phyloP scores from a whole-genome alignment of 2,329 filamentous ascomycete genomes.

The Xylaria sp. region DNA sequence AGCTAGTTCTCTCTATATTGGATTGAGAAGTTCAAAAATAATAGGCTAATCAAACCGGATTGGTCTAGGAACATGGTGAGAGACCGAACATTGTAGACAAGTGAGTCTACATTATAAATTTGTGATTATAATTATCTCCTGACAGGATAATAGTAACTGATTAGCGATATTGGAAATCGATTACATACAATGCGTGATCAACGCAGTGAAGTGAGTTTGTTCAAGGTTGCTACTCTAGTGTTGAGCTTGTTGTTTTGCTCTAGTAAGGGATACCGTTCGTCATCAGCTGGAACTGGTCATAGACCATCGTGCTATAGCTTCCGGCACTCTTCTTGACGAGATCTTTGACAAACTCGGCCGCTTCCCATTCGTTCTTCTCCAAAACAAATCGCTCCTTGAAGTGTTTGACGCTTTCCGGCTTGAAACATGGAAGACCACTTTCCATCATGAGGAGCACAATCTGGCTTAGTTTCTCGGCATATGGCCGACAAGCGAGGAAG shows the following conservation, averaged over 20 bases:
- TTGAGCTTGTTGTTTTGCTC: background rate
- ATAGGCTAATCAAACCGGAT: background rate
- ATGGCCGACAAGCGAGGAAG: conserved; percentile 86
- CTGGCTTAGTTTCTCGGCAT: conserved; percentile 88
- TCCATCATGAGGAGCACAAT: conserved; percentile 96
- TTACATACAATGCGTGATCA: conserved; percentile 11
- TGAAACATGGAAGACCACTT: conserved; percentile 95
- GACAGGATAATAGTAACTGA: background rate
- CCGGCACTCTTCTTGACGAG: conserved; percentile 89
- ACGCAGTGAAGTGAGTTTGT: background rate
- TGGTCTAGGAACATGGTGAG: background rate
- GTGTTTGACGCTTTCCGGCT: conserved; percentile 91
- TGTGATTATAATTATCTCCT: background rate
- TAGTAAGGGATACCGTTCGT: conserved; percentile 98
- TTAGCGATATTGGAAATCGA: conserved; percentile 3
- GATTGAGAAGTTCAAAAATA: background rate
- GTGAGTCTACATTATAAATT: background rate
- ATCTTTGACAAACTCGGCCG: conserved; percentile 91
- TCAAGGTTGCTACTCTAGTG: background rate
- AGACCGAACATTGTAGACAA: too few species aligned
- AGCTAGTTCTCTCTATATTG: too few species aligned
- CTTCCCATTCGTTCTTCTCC: conserved; percentile 90
- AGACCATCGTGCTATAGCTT: conserved; percentile 91
- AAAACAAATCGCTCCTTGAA: conserved; percentile 93
- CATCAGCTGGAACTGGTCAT: conserved; percentile 97